Base-by-base conservation (phyloP, 169 alveolate genomes). In the Plasmodium malariae region DNA sequence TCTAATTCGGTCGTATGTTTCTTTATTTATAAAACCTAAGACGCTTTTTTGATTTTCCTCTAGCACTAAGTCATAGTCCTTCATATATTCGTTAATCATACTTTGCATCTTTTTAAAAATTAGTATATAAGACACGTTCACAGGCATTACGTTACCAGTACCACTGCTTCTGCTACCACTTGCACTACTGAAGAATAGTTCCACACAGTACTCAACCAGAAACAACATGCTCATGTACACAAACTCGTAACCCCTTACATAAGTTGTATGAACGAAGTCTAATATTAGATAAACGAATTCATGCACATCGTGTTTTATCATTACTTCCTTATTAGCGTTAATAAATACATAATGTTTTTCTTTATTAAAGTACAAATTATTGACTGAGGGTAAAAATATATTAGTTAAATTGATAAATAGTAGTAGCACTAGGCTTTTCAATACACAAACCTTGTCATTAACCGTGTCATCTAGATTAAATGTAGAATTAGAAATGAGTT, bases 241-340 rank as follows among this genome's bases (percentile, higher is more conserved):
- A 17, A 80, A 80, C 51, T 80, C 90, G 34, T 80, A 80, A 34
- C 90, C 90, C 26, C 26, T 40, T 19, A 54, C 28, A 51, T 80
- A 80, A 2, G 72, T 80, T 34, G 24, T 49, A 12, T 80, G 34
- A 0, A 80, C 30, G 34, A 26, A 43, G 30, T 80, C 30, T 26
- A 80, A 28, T 26, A 80, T 19, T 21, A 54, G 17, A 36, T 3
- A 55, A 17, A 80, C 21, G 67, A 80, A 67, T 1, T 30, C 7
- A 12, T n/a, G 26, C n/a, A 80, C 49, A 32, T 80, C 72, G 26
- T 34, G 43, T 32, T 65, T 60, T 48, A 57, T 32, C 19, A 7
- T 67, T 65, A 80, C 36, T 9, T 80, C 30, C n/a, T 24, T 51
- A 12, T 57, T 80, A 6, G 9, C 7, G 0, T 62, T 9, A 21